phyloP scores from a whole-genome alignment of 2,329 filamentous ascomycete genomes.

The Knufia fluminis region DNA sequence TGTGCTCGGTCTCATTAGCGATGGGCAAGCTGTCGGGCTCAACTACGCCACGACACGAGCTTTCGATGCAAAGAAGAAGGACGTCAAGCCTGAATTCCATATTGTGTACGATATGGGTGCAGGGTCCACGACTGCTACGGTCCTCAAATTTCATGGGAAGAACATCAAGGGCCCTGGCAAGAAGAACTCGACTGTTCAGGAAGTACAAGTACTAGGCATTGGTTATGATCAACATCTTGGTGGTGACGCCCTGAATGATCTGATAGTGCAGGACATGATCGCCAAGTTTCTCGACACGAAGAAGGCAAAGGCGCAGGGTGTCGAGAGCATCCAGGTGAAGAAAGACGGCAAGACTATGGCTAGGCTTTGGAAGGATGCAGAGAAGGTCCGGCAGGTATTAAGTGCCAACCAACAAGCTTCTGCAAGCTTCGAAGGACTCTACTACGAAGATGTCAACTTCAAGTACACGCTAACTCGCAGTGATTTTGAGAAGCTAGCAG shows the following conservation, averaged over 20 bases:
- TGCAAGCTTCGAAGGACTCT: slow-evolving; percentile 73
- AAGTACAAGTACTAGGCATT: slow-evolving; percentile 77
- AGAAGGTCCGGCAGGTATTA: slow-evolving; percentile 75
- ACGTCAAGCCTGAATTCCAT: slow-evolving; percentile 80
- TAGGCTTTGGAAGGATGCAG: slow-evolving; percentile 87
- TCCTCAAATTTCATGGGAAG: slow-evolving; percentile 81
- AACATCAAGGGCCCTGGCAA: slow-evolving; percentile 84
- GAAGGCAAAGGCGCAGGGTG: slow-evolving; percentile 39
- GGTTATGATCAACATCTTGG: slow-evolving; percentile 87
- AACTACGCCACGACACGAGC: slow-evolving; percentile 90
- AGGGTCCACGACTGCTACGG: slow-evolving; percentile 80
- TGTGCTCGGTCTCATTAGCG: slow-evolving; percentile 74
- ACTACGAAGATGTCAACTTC: slow-evolving; percentile 84
- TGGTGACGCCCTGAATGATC: slow-evolving; percentile 76
- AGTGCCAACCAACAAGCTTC: slow-evolving; percentile 83
- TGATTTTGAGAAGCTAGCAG: slow-evolving; percentile 71
- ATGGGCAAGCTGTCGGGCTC: slow-evolving; percentile 83
- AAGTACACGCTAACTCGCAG: slow-evolving; percentile 75
- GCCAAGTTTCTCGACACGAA: slow-evolving; percentile 64
- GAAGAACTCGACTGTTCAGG: slow-evolving; percentile 93
- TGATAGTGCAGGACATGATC: slow-evolving; percentile 86
- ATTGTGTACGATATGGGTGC: slow-evolving; percentile 97
- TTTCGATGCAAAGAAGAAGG: slow-evolving; percentile 75
- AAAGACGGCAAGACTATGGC: slow-evolving; percentile 74
- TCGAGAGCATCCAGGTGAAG: slow-evolving; percentile 55